Base-by-base conservation (phyloP, 371 early-diverging fungal species). In the Mucor racemosus region DNA sequence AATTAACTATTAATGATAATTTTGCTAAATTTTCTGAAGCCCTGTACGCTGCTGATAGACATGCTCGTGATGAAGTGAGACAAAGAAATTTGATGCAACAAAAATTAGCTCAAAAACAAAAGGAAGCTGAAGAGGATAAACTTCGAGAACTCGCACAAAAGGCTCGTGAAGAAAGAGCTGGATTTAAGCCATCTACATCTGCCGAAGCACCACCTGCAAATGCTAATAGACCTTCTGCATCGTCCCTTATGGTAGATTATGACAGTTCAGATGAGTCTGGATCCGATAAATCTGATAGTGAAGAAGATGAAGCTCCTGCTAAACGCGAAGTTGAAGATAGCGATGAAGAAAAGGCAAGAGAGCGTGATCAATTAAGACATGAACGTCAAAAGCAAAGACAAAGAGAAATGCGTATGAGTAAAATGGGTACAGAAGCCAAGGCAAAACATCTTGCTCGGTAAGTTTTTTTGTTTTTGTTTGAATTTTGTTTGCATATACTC, bases 11-110 rank as follows among this genome's bases (percentile, higher is more conserved):
- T 67, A 97, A 95, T 76, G 96, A 98, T 69, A 95, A 95, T 62
- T 98, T 99, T 86, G 96, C 97, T 15, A 93, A 94, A 68, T 86
- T 99, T 10, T 88, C 97, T 1, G 99, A 99, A 76, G 96, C 99
- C 0, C 79, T 99, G 21, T 92, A 88, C 42, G 90, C 96, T 56
- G 98, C 99, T 11, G 96, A 97, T 70, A 87, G 95, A 26, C 95
- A 97, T 71, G 95, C 96, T 21, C 89, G 98, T 53, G 95, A 95
- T 39, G 98, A 98, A 80, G 96, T 98, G 8, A 80, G 91, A 67
- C 90, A 94, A 68, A 87, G 98, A 48, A 91, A 91, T 19, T 79
- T 93, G 65, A 92, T 97, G 91, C 92, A 94, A 74, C 88, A 94
- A 48, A 94, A 92, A 67, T 76, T 99, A n/a, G 96, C 95, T 5